Percentiles rank a stretch among this genome's conserved stretches.
phyloP scores from a whole-genome alignment of 2,329 filamentous ascomycete species.

The Clonostachys sp. region DNA sequence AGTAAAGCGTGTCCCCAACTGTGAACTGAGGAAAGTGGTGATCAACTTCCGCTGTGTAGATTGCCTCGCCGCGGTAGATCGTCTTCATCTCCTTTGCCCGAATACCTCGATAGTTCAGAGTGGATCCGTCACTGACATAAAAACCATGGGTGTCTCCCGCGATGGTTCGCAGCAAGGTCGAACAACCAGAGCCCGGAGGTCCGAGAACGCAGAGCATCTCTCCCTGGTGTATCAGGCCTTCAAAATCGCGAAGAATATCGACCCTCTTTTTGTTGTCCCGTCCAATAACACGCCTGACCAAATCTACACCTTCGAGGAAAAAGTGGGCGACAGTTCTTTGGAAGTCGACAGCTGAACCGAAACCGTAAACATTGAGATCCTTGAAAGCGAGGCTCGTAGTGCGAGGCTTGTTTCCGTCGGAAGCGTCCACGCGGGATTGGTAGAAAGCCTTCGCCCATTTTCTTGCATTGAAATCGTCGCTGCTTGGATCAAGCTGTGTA shows the following conservation, averaged over 20 bases:
- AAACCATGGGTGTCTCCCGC: slow-evolving; percentile 62
- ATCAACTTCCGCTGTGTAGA: slow-evolving; percentile 64
- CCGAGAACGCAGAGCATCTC: slow-evolving; percentile 55
- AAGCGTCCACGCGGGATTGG: slow-evolving; percentile 10
- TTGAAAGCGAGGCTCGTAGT: slow-evolving; percentile 31
- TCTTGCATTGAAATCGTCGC: slow-evolving; percentile 43
- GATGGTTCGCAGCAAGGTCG: slow-evolving; percentile 57
- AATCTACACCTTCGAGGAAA: neutral
- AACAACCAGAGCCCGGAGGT: slow-evolving; percentile 53
- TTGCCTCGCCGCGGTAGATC: slow-evolving; percentile 52
- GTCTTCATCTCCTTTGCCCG: slow-evolving; percentile 53
- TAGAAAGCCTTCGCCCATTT: slow-evolving; percentile 24
- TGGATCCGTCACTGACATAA: slow-evolving; percentile 49
- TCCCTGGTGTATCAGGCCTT: slow-evolving; percentile 47
- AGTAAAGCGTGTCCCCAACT: slow-evolving; percentile 57
- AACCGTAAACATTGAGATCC: slow-evolving; percentile 36
- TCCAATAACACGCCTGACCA: slow-evolving; percentile 9
- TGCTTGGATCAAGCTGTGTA: slow-evolving; percentile 35
- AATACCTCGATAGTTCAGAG: slow-evolving; percentile 61
- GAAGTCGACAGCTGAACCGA: slow-evolving; percentile 32
- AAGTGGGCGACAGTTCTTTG: slow-evolving; percentile 33
- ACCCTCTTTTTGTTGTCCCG: slow-evolving; percentile 13
- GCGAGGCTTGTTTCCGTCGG: slow-evolving; percentile 15
- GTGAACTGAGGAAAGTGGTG: slow-evolving; percentile 55
- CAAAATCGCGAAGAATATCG: slow-evolving; percentile 45